Evolutionary conservation across 2,329 filamentous ascomycete species (phyloP), one percentile per base, ranked within the genome.

Genomic region (Coleophoma crateriformis): DNA sequence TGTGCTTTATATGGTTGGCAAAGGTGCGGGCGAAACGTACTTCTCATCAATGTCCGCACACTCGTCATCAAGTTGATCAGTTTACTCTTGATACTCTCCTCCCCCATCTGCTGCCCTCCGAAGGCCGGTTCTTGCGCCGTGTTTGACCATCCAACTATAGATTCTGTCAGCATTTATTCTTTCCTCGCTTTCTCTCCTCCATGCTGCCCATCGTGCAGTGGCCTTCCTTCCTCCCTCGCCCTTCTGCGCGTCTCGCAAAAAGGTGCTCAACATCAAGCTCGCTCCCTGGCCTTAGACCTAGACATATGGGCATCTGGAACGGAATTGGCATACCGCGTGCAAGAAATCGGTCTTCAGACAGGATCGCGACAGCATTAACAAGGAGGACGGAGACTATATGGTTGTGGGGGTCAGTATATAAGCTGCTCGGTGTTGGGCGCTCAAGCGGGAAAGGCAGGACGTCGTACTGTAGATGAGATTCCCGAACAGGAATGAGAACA

Each of bases 301-400:
- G 17, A 17, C 32, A 40, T 13, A 5, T 14, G 33, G 8, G 14
- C 15, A 15, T 13, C 33, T 15, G 22, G 19, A 38, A 15, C 14
- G 12, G 10, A 35, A 22, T 7, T 12, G 53, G 69, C 77, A 58
- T 83, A 85, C 72, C 90, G 70, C 89, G 83, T 50, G 73, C 87
- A 58, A 96, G 87, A 70, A 96, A 96, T 54, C 90, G 87, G 72
- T 96, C 90, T 81, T 96, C 91, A 61, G 90, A 95, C 57, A 97
- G 86, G 65, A 96, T 84, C 56, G 91, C 90, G 66, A 97, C 86
- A 58, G 90, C 89, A 71, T 99, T 99, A 71, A 94, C 84, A 66
- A 97, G 81, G 64, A 97, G 88, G 67, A 95, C 77, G 60, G 83
- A 79, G 58, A 92, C 88, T 90, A 63, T 19, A 39, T 5, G 15